Conservation (phyloP, 345 rosid genomes). For the Eucalyptus erythrocorys region DNA sequence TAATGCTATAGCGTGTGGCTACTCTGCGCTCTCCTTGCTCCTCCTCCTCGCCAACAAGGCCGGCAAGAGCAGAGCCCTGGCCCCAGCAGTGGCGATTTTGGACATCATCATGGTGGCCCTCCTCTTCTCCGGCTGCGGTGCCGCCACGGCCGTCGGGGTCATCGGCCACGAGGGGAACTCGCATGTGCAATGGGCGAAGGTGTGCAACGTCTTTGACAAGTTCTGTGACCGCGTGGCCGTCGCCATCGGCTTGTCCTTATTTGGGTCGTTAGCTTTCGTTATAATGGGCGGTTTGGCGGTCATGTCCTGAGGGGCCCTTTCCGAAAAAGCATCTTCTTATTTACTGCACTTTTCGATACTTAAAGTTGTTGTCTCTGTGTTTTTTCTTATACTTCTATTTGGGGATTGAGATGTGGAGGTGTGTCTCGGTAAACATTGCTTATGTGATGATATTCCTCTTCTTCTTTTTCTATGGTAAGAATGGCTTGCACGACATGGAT, state of each 20-base stretch:
- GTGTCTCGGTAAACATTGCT: neutral
- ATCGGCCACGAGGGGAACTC: slow-evolving; percentile 54
- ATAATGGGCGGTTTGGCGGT: neutral
- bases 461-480: neutral
- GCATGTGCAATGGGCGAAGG: slow-evolving; percentile 48
- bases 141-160: slow-evolving; percentile 41
- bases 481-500: neutral
- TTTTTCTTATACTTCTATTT: neutral
- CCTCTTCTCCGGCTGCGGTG: slow-evolving; percentile 48
- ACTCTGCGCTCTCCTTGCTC: slow-evolving; percentile 33
- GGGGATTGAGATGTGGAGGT: neutral
- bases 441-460: neutral
- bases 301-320: neutral
- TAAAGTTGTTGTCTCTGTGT: neutral
- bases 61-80: neutral
- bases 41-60: slow-evolving; percentile 1
- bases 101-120: slow-evolving; percentile 47
- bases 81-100: neutral
- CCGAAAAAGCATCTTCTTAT: neutral
- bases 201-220: slow-evolving; percentile 39
- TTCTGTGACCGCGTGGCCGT: slow-evolving; percentile 39
- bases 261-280: slow-evolving; percentile 28
- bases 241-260: slow-evolving; percentile 15
- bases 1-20: slow-evolving; percentile 47
- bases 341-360: neutral